These are phyloP conservation scores for Zopfia rhizophila DNA, from an alignment of 2,329 filamentous ascomycete genomes.

Conservation along the genomic window DNA sequence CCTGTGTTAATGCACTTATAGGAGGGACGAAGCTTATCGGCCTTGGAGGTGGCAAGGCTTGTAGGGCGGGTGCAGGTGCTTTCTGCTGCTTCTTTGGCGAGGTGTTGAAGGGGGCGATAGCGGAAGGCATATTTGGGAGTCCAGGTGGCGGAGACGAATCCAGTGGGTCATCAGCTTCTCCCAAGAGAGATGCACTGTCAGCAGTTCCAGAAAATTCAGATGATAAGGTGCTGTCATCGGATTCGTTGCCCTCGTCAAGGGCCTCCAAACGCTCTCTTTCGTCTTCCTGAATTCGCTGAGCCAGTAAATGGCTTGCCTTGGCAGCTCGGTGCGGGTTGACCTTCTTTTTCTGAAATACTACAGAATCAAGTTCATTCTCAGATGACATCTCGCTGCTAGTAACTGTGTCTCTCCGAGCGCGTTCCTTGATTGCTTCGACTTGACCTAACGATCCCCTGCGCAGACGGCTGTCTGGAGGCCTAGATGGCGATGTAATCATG, in stretches of 20 bases:
- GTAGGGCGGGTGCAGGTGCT: constrained; percentile 63
- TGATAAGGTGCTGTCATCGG: constrained; percentile 49
- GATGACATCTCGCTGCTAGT: constrained; percentile 87
- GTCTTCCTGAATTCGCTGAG: constrained; percentile 65
- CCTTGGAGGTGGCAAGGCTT: constrained; percentile 75
- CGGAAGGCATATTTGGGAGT: constrained; percentile 54
- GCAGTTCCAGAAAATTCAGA: constrained; percentile 54
- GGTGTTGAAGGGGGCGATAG: constrained; percentile 56
- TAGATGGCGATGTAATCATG: constrained; percentile 66
- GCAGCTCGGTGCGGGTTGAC: constrained; percentile 70
- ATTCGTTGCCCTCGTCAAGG: constrained; percentile 53
- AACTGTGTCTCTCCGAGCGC: constrained; percentile 77
- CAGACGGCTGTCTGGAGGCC: constrained; percentile 57
- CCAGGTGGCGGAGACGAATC: constrained; percentile 63
- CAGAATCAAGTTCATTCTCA: constrained; percentile 79
- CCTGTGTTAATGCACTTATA: constrained; percentile 76
- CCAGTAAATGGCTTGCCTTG: constrained; percentile 62
- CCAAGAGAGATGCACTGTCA: constrained; percentile 77
- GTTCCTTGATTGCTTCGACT: constrained; percentile 74
- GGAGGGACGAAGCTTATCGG: constrained; percentile 77
- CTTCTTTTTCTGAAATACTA: constrained; percentile 71
- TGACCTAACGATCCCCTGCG: constrained; percentile 77
- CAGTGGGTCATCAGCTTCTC: constrained; percentile 69
- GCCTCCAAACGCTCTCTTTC: constrained; percentile 52
- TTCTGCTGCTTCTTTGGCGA: constrained; percentile 71